phyloP scores from a whole-genome alignment of 192 early-diverging fungal genomes.

The Coemansia sp. region DNA sequence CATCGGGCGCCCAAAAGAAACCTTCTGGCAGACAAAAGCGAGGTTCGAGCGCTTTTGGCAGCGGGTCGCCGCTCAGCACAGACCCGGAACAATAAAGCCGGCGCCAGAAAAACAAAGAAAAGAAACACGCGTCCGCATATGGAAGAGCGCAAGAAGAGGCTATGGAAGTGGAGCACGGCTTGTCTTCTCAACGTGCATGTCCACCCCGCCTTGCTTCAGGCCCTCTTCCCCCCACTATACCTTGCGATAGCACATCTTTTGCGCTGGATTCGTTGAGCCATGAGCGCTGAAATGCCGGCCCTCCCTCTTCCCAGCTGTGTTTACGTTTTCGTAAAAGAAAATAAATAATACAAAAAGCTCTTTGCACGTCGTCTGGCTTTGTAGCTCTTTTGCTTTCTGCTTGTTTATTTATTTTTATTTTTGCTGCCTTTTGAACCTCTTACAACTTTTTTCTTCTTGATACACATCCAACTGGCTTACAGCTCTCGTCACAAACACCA shows the following conservation, averaged over 20 bases:
- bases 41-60: not conserved
- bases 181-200: constrained; percentile 1
- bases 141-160: not conserved
- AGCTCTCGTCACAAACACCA: not conserved
- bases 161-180: not conserved
- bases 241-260: too few relatives aligned
- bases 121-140: not conserved
- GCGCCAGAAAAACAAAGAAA: not conserved
- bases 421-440: not conserved
- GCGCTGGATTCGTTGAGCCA: not conserved
- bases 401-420: constrained; percentile 4
- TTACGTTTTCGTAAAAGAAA: constrained; percentile 4
- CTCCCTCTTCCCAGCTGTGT: too few relatives aligned
- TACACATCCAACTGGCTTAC: not conserved
- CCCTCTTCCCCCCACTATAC: not conserved
- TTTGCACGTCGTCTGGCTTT: constrained; percentile 8
- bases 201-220: not conserved
- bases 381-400: constrained; percentile 8
- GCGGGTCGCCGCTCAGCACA: not conserved
- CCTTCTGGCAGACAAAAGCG: too few relatives aligned
- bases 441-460: constrained; percentile 1
- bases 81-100: not conserved
- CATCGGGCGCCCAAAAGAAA: not conserved
- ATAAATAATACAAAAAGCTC: not conserved
- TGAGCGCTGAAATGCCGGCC: too few relatives aligned